Percentiles rank a stretch among this genome's conserved stretches.
Evolutionary conservation across 23 red algal species (phyloP).

Genomic region (Cyanidiococcus yangmingshanensis): DNA sequence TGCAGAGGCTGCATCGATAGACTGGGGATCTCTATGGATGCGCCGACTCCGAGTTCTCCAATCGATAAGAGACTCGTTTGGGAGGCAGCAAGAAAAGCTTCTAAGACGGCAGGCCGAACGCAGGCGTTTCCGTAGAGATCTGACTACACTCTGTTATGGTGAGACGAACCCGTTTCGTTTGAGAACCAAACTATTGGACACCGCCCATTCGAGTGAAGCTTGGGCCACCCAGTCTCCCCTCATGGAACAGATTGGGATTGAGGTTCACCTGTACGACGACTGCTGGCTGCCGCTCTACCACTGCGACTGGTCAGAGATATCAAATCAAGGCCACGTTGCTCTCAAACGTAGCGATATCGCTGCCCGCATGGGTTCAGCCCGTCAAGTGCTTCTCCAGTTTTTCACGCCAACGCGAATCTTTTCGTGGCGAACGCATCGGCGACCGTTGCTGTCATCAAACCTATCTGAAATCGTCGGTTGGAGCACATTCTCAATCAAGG

Average conservation of each 20-base stretch:
- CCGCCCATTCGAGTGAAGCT: too few species aligned
- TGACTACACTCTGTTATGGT: background rate
- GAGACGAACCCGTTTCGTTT: too few species aligned
- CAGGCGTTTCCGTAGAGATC: background rate
- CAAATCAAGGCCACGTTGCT: background rate
- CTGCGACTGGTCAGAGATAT: background rate
- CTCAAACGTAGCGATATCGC: background rate
- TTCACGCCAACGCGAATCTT: background rate
- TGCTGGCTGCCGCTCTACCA: background rate
- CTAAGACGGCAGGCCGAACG: background rate
- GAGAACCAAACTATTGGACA: too few species aligned
- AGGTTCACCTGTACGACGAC: background rate
- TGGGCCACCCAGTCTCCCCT: too few species aligned
- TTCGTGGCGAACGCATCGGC: background rate
- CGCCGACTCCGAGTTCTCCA: background rate
- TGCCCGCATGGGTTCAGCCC: background rate
- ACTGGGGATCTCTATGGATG: background rate
- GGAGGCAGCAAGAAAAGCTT: background rate
- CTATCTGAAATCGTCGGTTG: background rate
- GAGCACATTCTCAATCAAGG: background rate
- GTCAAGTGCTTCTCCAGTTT: background rate
- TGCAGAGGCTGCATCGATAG: too few species aligned
- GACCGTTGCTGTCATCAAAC: background rate
- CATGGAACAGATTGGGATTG: background rate
- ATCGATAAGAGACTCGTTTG: background rate